Percentiles rank a stretch among this genome's conserved stretches.
Conservation (phyloP, 352 stramenopile species). For the Saprolegnia diclina region DNA sequence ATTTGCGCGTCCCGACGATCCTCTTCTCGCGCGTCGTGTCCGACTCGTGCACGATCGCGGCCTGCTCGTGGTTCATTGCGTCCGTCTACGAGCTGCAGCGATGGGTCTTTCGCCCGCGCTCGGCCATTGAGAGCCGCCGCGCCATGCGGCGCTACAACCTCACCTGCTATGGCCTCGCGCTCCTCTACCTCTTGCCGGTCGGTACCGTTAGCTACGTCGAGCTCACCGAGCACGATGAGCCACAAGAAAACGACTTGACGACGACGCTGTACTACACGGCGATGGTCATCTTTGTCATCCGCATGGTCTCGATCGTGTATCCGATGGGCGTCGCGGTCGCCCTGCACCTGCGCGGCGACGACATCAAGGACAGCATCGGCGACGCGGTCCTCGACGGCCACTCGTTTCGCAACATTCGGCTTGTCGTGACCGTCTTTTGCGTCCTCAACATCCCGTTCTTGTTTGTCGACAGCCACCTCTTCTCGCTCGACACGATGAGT, state of each 20-base stretch:
- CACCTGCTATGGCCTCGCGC: constrained; percentile 1
- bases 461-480: neutral
- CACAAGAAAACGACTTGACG: neutral
- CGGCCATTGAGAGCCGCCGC: neutral
- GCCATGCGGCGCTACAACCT: neutral
- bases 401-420: neutral
- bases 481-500: neutral
- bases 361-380: neutral
- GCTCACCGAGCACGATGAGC: neutral
- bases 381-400: neutral
- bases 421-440: constrained; percentile 12
- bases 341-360: neutral
- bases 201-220: neutral
- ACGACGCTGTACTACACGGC: neutral
- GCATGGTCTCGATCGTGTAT: neutral
- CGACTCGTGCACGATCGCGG: constrained; percentile 7
- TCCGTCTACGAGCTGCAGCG: constrained; percentile 13
- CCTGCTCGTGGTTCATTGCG: constrained; percentile 9
- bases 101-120: neutral
- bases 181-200: neutral
- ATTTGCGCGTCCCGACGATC: neutral
- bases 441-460: constrained; percentile 15
- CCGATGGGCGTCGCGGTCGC: neutral
- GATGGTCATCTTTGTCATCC: neutral
- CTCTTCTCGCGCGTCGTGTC: neutral